Conservation (phyloP, 2,329 filamentous ascomycete species). For the Paradendryphiella salina region DNA sequence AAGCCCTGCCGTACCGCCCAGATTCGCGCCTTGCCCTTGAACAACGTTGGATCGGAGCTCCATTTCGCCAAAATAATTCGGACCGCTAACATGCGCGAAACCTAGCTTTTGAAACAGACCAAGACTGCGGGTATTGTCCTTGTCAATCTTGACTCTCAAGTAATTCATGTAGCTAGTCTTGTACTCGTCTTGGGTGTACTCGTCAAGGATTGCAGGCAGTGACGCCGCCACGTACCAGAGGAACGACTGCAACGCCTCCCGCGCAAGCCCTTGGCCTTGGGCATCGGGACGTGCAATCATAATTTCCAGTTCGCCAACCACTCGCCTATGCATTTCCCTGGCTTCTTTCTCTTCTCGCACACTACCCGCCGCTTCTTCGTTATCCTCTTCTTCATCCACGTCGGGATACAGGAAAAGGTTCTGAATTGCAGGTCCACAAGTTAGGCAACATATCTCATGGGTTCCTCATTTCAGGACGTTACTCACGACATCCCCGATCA, state of each 20-base stretch:
- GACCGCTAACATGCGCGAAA: constrained; percentile 57
- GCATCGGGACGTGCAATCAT: constrained; percentile 71
- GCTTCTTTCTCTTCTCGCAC: constrained; percentile 16
- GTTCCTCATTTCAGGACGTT: too few relatives aligned
- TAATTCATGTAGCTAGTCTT: constrained; percentile 45
- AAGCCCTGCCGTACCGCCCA: background rate
- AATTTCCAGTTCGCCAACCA: constrained; percentile 77
- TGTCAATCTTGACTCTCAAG: constrained; percentile 65
- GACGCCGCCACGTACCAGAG: constrained; percentile 67
- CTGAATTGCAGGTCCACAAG: background rate
- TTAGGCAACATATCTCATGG: background rate
- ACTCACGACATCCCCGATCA: constrained; percentile 53
- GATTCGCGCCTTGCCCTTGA: background rate
- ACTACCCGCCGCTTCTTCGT: constrained; percentile 12
- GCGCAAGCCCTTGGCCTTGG: constrained; percentile 67
- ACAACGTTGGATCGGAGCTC: constrained; percentile 46
- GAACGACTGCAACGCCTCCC: constrained; percentile 67
- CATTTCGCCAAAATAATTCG: constrained; percentile 70
- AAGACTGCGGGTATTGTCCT: constrained; percentile 61
- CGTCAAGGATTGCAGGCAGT: constrained; percentile 58
- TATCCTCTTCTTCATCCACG: constrained; percentile 21
- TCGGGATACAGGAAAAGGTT: constrained; percentile 69
- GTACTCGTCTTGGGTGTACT: constrained; percentile 51
- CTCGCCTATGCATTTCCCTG: constrained; percentile 7
- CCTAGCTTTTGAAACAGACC: constrained; percentile 63